Percentiles rank a stretch among this genome's conserved stretches.
Evolutionary conservation across 2,329 filamentous ascomycete genomes (phyloP).

Genomic region (Ceratocystis papillata): DNA sequence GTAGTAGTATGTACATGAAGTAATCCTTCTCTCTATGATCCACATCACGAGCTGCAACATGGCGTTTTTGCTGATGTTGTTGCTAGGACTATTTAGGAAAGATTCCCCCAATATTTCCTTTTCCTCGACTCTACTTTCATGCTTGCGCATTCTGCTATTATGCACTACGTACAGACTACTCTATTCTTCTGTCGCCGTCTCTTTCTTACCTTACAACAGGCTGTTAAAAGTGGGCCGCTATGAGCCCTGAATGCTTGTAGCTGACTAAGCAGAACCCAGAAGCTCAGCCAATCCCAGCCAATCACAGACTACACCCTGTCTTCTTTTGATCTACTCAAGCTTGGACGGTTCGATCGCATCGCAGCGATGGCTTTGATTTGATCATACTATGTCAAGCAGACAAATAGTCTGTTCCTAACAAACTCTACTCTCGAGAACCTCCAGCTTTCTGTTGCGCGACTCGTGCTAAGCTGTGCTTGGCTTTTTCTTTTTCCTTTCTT

Average conservation of each 20-base stretch:
- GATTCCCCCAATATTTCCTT: no score
- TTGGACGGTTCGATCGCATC: neutral
- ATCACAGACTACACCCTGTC: conserved; percentile 17
- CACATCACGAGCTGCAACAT: no score
- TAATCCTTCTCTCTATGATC: no score
- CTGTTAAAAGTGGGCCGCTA: conserved; percentile 8
- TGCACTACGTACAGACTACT: no score
- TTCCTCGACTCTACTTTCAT: no score
- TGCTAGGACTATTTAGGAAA: no score
- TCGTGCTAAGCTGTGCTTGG: conserved; percentile 16
- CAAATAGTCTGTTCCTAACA: neutral
- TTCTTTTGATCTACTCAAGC: conserved; percentile 13
- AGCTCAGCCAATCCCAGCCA: conserved; percentile 10
- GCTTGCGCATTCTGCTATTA: no score
- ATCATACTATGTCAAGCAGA: neutral
- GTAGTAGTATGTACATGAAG: no score
- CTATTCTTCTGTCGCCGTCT: no score
- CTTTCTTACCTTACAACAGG: neutral
- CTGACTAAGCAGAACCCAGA: conserved; percentile 1
- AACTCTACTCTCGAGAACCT: neutral
- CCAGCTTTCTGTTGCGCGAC: neutral
- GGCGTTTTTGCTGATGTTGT: no score
- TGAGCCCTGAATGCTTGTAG: neutral
- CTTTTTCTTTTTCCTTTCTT: neutral
- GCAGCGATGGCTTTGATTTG: neutral